Base-by-base conservation (phyloP, 805 yeast genomes). In the Dipodascus albidus region DNA sequence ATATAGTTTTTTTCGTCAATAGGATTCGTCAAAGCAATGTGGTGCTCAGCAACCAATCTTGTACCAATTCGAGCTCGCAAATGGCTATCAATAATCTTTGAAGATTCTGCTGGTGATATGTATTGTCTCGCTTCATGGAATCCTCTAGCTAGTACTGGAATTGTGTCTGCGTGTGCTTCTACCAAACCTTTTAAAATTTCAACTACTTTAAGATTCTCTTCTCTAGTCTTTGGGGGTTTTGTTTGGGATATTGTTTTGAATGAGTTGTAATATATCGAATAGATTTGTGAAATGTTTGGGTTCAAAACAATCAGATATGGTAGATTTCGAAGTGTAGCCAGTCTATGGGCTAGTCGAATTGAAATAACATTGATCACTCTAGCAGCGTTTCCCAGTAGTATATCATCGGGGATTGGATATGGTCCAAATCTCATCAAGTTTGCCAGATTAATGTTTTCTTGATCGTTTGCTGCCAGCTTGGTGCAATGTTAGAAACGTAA, bases 301-400 rank as follows among this genome's bases (percentile, higher is more conserved):
- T 91, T 91, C 57, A 91, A 68, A 53, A 89, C 83, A 49, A 84
- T 88, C 59, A 90, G 76, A 65, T 88, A 91, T 0, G 96, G 96
- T 53, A 91, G 70, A 48, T 76, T 72, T 57, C 91, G 77, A 58
- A 91, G 80, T 24, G 83, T 83, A 31, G 76, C 74, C 17, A 89
- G 67, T 57, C 96, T 73, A 52, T 82, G 79, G 4, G 95, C 87
- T 53, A 88, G 62, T 19, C 74, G 48, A 15, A 62, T 59, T 3
- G 61, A 57, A 27, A 65, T 53, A 52, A 60, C 60, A 41, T 56
- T 50, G 21, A 63, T 52, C 41, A 60, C 63, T 44, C 58, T 58
- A 41, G 54, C 27, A n/a, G 72, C 72, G 49, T 67, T 67, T 24
- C 49, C 55, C 20, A 69, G 59, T 47, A 69, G 60, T 14, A 57